Base-by-base conservation (phyloP, 1,284 basidiomycete species). In the Mycena citricolor region DNA sequence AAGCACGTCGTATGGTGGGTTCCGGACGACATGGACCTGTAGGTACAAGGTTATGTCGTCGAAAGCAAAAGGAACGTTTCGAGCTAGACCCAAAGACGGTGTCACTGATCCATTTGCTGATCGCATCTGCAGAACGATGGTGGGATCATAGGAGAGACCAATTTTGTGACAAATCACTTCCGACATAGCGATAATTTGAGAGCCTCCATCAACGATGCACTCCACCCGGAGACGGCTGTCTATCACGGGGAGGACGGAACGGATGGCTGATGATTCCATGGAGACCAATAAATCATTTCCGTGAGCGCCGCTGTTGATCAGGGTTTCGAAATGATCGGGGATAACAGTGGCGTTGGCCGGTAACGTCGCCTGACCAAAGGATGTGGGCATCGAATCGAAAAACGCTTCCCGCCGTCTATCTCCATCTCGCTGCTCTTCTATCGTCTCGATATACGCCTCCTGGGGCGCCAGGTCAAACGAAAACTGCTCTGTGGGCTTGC, bases 31-130 rank as follows among this genome's bases (percentile, higher is more conserved):
- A 21, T 49, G 42, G 8, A 33, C 29, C 24, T 49, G 47, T 13
- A 49, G 38, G 29, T 49, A 49, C 4, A 49, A 19, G 1, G 37
- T 49, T 26, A 49, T 44, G 16, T 43, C 42, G 5, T 34, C 42
- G 22, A 49, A 30, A 5, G 23, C 13, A 19, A 44, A 49, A 1
- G 47, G 42, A 23, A 49, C 42, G 37, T 44, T 49, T 8, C 42
- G 37, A 13, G 47, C 47, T n/a, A 49, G 37, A 13, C 47, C 47
- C n/a, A 49, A 39, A 3, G 47, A 44, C 2, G 41, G 36, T 28
- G 33, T 39, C 14, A 49, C 24, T 4, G 42, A 5, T 20, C 42
- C 42, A 26, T 49, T 49, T 4, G 47, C 47, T 19, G 42, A 44
- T 22, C 45, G 42, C 42, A 49, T 44, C 14, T 35, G 35, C 12